Conservation (phyloP, 176 grass and related monocot species). For the Poa annua region DNA sequence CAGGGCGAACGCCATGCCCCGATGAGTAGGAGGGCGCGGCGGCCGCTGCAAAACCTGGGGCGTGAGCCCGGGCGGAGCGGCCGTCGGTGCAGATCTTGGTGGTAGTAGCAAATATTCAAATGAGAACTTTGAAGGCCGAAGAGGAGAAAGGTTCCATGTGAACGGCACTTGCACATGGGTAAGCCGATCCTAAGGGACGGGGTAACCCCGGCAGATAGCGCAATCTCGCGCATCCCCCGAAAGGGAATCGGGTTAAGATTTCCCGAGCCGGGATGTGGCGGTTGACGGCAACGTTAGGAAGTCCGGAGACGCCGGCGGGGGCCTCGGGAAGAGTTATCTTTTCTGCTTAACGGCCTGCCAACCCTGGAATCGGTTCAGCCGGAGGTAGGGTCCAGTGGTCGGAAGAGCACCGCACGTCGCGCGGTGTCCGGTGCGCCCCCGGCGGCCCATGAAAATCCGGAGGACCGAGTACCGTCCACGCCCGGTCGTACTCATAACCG, state of each 20-base stretch:
- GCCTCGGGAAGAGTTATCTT: constrained; percentile 69
- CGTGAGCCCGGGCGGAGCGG: too few relatives aligned
- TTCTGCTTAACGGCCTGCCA: constrained; percentile 77
- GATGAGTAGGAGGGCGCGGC: too few relatives aligned
- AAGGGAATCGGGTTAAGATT: constrained; percentile 50
- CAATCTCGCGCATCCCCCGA: constrained; percentile 20
- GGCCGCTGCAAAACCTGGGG: too few relatives aligned
- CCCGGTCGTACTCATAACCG: constrained; percentile 67
- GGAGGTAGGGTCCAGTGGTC: constrained; percentile 68
- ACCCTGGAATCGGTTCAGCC: constrained; percentile 73
- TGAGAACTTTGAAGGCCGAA: too few relatives aligned
- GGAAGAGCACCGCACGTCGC: constrained; percentile 57
- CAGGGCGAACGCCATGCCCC: too few relatives aligned
- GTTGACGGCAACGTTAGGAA: constrained; percentile 63
- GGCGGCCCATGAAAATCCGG: constrained; percentile 60
- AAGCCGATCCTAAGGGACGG: constrained; percentile 65
- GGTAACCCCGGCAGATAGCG: constrained; percentile 64
- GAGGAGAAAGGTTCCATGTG: constrained; percentile 43
- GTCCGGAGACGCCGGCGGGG: constrained; percentile 63
- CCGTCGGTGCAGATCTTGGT: too few relatives aligned
- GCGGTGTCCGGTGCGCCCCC: constrained; percentile 50
- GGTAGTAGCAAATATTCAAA: too few relatives aligned
- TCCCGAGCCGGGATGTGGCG: constrained; percentile 42
- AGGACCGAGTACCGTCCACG: constrained; percentile 64
- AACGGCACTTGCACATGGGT: constrained; percentile 70